Conservation (phyloP, 495 filamentous ascomycete genomes). For the Xylaria venustula region DNA sequence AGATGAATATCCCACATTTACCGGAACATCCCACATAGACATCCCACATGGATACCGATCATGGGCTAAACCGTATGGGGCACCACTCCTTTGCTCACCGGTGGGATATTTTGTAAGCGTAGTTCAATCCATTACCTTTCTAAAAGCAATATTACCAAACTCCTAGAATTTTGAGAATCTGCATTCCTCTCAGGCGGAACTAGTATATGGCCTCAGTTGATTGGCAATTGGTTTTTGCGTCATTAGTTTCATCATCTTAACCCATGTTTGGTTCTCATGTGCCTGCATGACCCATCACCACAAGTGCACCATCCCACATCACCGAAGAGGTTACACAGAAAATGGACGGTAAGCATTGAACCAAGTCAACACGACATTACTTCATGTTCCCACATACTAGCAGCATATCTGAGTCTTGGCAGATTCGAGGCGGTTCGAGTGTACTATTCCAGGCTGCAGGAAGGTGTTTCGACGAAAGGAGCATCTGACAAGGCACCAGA, state of each 20-base stretch:
- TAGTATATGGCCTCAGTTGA: too few relatives aligned
- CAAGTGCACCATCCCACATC: slow-evolving; percentile 1
- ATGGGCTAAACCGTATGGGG: neutral
- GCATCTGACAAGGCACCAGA: slow-evolving; percentile 29
- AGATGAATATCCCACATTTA: neutral
- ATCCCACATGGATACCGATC: neutral
- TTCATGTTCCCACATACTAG: neutral
- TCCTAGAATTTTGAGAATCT: neutral
- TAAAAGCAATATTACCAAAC: neutral
- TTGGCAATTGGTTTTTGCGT: too few relatives aligned
- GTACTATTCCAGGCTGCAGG: slow-evolving; percentile 20
- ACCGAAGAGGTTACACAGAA: neutral
- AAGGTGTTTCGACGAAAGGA: slow-evolving; percentile 30
- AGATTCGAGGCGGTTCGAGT: slow-evolving; percentile 15
- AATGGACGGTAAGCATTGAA: neutral
- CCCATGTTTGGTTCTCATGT: too few relatives aligned
- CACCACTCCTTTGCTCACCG: neutral
- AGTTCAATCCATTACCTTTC: neutral
- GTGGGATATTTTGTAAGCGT: slow-evolving; percentile 8
- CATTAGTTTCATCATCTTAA: neutral
- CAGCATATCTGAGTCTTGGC: neutral
- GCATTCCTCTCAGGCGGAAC: too few relatives aligned
- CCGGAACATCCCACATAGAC: neutral
- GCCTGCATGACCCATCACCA: neutral
- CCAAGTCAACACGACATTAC: neutral